Percentiles rank a stretch among this genome's conserved stretches.
phyloP scores from a whole-genome alignment of 1,284 basidiomycete species.

The Paramarasmius palmivorus region DNA sequence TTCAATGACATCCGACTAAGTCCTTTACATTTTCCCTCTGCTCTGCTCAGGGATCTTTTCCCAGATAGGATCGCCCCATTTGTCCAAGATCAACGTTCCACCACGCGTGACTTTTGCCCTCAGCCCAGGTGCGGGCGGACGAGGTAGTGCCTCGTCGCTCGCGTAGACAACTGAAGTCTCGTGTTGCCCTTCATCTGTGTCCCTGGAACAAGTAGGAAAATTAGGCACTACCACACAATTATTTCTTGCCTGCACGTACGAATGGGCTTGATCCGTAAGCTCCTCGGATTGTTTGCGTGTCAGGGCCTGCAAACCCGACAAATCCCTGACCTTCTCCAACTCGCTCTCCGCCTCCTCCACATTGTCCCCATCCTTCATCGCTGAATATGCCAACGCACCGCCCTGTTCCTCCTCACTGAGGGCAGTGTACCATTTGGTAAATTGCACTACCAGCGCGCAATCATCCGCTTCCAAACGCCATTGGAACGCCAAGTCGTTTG shows the following conservation, averaged over 20 bases:
- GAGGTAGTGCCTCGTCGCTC: not conserved
- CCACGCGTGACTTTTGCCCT: not conserved
- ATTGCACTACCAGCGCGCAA: constrained; percentile 1
- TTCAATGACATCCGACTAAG: no score
- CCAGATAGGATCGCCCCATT: not conserved
- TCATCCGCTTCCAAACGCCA: not conserved
- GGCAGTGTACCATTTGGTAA: not conserved
- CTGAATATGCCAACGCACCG: not conserved
- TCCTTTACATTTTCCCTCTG: no score
- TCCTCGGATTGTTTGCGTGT: not conserved
- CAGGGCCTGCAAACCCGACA: not conserved
- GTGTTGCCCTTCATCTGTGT: not conserved
- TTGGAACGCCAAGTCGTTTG: constrained; percentile 1
- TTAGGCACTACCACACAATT: not conserved
- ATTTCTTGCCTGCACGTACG: not conserved
- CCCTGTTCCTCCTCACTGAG: not conserved
- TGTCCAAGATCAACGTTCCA: not conserved
- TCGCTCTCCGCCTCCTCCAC: not conserved
- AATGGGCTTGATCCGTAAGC: not conserved
- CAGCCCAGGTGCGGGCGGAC: not conserved
- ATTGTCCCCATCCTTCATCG: not conserved
- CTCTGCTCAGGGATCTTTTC: not conserved
- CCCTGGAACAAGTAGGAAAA: not conserved
- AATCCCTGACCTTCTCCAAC: not conserved
- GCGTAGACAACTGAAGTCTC: not conserved